Conservation (phyloP, 2,329 filamentous ascomycete genomes). For the Alternaria sp. region DNA sequence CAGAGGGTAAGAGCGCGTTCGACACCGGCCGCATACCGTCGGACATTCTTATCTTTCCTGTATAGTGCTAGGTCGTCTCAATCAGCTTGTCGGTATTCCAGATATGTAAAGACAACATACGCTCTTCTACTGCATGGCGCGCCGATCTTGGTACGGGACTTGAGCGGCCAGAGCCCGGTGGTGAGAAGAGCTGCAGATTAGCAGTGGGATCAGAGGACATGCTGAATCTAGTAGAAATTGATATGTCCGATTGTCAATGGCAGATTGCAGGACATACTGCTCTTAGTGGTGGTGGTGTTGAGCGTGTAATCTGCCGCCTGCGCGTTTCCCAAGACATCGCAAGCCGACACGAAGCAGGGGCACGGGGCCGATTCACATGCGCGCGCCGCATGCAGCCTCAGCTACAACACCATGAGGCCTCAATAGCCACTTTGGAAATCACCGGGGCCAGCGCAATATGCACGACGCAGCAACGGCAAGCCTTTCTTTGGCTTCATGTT, state of each 20-base stretch:
- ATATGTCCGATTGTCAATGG: constrained; percentile 27
- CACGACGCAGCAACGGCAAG: constrained; percentile 21
- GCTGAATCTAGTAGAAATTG: constrained; percentile 36
- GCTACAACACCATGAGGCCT: constrained; percentile 19
- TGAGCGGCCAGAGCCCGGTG: constrained; percentile 82
- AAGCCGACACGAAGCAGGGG: constrained; percentile 30
- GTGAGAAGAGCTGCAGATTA: constrained; percentile 63
- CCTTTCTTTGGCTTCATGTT: not conserved
- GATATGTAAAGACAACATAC: constrained; percentile 61
- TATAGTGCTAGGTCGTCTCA: constrained; percentile 60
- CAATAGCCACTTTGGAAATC: not conserved
- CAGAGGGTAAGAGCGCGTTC: constrained; percentile 89
- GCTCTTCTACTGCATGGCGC: constrained; percentile 78
- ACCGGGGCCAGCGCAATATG: constrained; percentile 16
- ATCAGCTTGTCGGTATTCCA: constrained; percentile 16
- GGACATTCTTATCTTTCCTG: constrained; percentile 73
- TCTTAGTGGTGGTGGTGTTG: constrained; percentile 14
- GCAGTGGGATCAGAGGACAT: constrained; percentile 52
- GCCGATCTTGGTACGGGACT: constrained; percentile 79
- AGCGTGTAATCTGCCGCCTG: constrained; percentile 30
- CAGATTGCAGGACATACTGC: constrained; percentile 44
- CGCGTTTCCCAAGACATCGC: constrained; percentile 21
- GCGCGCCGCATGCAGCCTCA: constrained; percentile 25
- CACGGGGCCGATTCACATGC: constrained; percentile 32
- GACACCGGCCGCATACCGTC: constrained; percentile 87